Evolutionary conservation across 2,329 filamentous ascomycete species (phyloP), one percentile per base, ranked within the genome.

Genomic region (Penicillium paneum): DNA sequence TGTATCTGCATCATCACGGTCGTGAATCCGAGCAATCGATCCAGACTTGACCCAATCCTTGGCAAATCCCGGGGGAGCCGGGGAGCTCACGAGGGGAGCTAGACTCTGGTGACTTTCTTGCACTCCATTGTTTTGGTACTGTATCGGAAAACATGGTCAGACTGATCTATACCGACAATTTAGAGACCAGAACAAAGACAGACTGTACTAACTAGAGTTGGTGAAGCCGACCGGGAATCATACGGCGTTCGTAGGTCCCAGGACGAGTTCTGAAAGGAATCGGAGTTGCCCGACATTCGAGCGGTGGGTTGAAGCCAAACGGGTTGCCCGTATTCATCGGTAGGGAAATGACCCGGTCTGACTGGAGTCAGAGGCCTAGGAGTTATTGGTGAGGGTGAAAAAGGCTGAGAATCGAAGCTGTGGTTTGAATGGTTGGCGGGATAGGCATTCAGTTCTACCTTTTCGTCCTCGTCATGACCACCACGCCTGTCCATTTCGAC

Each of bases 1-100:
- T 53, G 68, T 71, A 6, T 71, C 71, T 10, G 60, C 63, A 57
- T 75, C 72, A 49, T 75, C 72, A 26, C 71, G 68, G 26, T 69
- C 64, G 45, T 68, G 65, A 17, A 74, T 43, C 35, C 68, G 67
- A 31, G 71, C 68, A 47, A 74, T 73, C 0, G 69, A 69, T 12
- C 72, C 71, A 10, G 69, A 65, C 49, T 73, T 64, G 21, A 73
- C 67, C 71, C 71, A 74, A 41, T 74, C 71, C 44, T 66, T 67
- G n/a, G 64, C 60, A 32, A 71, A 67, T 15, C 64, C 58, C 4
- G 68, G 68, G 8, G 69, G 65, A 1, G 64, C 50, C 8, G 67
- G 57, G 4, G 67, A 60, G 44, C 61, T 67, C 28, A 74, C 68
- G 17, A 75, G 64, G 15, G 69, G 65, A 31, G 65, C 64, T 13